phyloP scores from a whole-genome alignment of 768 basidiomycete species.

The Serendipita sp. region DNA sequence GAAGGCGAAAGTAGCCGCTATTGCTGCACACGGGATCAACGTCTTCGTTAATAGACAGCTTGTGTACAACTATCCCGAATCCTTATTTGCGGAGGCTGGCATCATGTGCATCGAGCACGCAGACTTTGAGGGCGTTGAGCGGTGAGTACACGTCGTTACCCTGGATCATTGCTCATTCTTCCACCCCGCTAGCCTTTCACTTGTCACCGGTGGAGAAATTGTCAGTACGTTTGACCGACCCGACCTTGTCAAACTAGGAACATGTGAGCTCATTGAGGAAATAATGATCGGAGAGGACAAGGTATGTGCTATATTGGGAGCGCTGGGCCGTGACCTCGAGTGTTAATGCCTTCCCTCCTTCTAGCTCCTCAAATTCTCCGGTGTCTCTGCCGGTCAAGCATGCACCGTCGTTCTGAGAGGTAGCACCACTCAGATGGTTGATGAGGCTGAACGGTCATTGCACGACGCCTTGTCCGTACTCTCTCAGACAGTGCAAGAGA shows the following conservation, averaged over 20 bases:
- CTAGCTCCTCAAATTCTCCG: conserved; percentile 98
- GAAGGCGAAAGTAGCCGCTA: conserved; percentile 93
- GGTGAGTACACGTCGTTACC: conserved; percentile 18
- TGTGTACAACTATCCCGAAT: conserved; percentile 99
- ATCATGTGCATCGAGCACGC: conserved; percentile 96
- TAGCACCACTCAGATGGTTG: conserved; percentile 96
- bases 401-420: conserved; percentile 97
- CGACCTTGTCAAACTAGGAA: conserved; percentile 80
- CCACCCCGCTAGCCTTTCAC: conserved; percentile 32
- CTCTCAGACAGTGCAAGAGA: conserved; percentile 96
- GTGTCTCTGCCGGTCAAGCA: conserved; percentile 92
- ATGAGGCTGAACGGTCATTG: conserved; percentile 93
- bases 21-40: conserved; percentile 88
- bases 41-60: conserved; percentile 96
- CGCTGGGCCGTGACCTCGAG: too few relatives aligned
- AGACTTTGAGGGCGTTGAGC: conserved; percentile 96
- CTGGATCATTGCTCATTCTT: not conserved
- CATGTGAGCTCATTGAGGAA: conserved; percentile 91
- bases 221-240: conserved; percentile 88
- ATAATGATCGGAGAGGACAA: conserved; percentile 99
- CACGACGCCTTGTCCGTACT: conserved; percentile 96
- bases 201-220: conserved; percentile 97
- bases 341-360: conserved; percentile 4
- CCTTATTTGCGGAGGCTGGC: conserved; percentile 81
- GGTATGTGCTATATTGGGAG: conserved; percentile 27